phyloP scores from a whole-genome alignment of 805 yeast genomes.

The Candida odintsovae region DNA sequence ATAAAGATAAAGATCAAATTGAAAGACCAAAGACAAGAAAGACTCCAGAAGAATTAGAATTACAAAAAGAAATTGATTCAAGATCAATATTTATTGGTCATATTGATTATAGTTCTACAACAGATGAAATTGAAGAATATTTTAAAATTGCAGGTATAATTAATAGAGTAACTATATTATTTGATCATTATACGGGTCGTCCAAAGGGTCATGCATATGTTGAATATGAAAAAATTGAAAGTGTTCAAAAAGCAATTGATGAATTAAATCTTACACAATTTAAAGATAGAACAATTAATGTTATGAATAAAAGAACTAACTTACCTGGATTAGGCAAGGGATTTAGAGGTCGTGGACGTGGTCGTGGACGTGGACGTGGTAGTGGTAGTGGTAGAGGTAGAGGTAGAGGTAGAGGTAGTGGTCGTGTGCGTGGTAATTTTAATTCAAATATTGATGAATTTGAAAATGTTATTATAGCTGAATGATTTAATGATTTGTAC shows the following conservation, averaged over 20 bases:
- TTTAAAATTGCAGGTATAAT: conserved; percentile 41
- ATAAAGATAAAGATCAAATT: no score
- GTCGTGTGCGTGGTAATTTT: no score
- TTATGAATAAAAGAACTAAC: conserved; percentile 49
- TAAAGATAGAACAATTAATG: conserved; percentile 41
- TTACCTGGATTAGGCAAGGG: conserved; percentile 38
- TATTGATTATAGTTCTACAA: conserved; percentile 42
- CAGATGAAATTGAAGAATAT: conserved; percentile 42
- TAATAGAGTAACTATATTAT: conserved; percentile 47
- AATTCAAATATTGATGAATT: no score
- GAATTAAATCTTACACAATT: conserved; percentile 36
- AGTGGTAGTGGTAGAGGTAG: conserved; percentile 4
- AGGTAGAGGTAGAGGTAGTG: conserved; percentile 1
- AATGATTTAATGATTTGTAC: neutral
- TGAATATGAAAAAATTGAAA: conserved; percentile 41
- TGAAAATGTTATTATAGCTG: neutral
- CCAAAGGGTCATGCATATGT: conserved; percentile 62
- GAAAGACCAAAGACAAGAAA: conserved; percentile 9
- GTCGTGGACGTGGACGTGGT: conserved; percentile 7
- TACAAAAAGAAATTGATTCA: conserved; percentile 42
- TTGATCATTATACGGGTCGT: conserved; percentile 37
- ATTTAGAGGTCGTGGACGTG: conserved; percentile 18
- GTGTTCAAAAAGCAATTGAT: conserved; percentile 42
- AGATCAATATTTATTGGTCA: conserved; percentile 52
- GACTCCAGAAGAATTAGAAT: conserved; percentile 24